These are phyloP conservation scores for Epichloe aotearoae DNA, from an alignment of 2,329 filamentous ascomycete species.

Conservation along the genomic window DNA sequence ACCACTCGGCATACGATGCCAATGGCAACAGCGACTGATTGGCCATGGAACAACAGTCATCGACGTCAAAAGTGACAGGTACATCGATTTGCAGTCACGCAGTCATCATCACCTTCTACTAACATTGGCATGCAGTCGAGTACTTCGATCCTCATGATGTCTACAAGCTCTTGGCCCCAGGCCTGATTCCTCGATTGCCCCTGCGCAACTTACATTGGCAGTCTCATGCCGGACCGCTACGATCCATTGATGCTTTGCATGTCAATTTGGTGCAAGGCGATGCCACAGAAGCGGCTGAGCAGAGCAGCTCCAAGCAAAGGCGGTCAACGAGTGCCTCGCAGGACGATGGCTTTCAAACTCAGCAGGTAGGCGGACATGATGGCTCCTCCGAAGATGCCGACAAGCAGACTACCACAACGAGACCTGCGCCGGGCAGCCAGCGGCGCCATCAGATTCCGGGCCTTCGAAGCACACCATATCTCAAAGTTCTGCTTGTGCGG, in stretches of 20 bases:
- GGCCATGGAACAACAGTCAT: conserved; percentile 52
- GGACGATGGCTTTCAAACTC: conserved; percentile 50
- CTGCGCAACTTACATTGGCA: conserved; percentile 94
- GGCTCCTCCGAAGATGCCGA: conserved; percentile 27
- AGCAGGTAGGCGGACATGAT: conserved; percentile 31
- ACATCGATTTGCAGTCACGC: conserved; percentile 10
- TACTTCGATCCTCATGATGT: conserved; percentile 89
- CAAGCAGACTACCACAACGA: conserved; percentile 18
- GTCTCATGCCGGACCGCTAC: conserved; percentile 76
- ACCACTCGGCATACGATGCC: conserved; percentile 13
- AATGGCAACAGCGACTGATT: conserved; percentile 14
- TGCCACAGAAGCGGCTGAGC: conserved; percentile 28
- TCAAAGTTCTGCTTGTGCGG: conserved; percentile 78
- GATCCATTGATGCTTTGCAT: conserved; percentile 87
- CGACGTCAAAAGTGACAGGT: conserved; percentile 70
- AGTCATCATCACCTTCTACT: neutral
- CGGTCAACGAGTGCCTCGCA: conserved; percentile 21
- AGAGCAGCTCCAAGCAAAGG: conserved; percentile 17
- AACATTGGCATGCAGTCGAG: conserved; percentile 54
- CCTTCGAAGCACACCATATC: conserved; percentile 79
- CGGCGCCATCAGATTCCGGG: conserved; percentile 92
- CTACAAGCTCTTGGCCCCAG: conserved; percentile 67
- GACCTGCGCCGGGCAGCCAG: conserved; percentile 20
- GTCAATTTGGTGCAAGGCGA: conserved; percentile 66
- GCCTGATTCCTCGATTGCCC: conserved; percentile 67